Evolutionary conservation across 23 red algal species (phyloP), one percentile per base, ranked within the genome.

Genomic region (Pyropia yezoensis): DNA sequence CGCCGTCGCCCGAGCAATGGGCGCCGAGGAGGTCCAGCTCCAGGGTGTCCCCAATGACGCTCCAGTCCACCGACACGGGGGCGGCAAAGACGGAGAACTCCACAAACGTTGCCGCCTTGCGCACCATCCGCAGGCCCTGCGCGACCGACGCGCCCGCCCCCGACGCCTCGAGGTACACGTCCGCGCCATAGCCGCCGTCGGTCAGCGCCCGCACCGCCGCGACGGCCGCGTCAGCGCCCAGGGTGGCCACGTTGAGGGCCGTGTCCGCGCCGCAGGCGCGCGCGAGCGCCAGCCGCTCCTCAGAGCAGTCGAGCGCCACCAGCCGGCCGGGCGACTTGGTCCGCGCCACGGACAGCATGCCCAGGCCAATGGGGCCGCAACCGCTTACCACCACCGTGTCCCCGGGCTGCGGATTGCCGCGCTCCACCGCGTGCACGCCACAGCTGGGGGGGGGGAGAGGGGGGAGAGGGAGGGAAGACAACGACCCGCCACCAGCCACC

Each of bases 91-190:
- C 88, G 27, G 74, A 79, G 52, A 83, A 91, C 59, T 83, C 76
- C 2, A 91, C 78, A 49, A 91, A 77, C 49, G 61, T 64, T 49
- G 70, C 88, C 39, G 49, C 74, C 51, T 91, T 91, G 30, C 78
- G 63, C 69, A 74, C 73, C 51, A 64, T 54, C 18, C 76, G 58
- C 14, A 91, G 65, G 17, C 88, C 88, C 64, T 91, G 88, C 59
- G 54, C 54, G 27, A 91, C 88, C 34, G 59, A 69, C 15, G 70
- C 66, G 7, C 63, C 63, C 2, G 50, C 62, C 58, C 88, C 88
- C 26, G 77, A 55, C 29, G 88, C 88, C 69, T 91, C 88, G 22
- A 91, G 53, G 60, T 91, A 91, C 30, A 91, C 88, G 70, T 91
- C 88, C 33, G 69, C 82, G 26, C 88, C 88, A 49, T 91, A 77